A percentile compares a stretch with the other conserved stretches of the same genome.
These are phyloP conservation scores for Pelargonium myrrhifolium DNA, from an alignment of 441 rosid genomes.

Conservation along the genomic window DNA sequence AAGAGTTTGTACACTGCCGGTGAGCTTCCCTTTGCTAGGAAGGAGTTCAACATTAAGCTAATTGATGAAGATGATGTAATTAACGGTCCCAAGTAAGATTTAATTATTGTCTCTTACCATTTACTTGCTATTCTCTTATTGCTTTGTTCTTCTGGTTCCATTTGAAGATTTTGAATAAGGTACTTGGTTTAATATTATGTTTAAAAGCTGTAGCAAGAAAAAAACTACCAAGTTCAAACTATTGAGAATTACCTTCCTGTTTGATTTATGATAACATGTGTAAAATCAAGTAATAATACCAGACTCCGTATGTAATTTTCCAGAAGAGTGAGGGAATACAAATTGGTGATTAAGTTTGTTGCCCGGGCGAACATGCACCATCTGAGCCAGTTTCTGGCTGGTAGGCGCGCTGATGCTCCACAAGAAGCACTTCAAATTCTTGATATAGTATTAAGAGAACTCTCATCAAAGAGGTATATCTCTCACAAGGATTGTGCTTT, in stretches of 20 bases:
- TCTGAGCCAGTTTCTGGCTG: constrained; percentile 76
- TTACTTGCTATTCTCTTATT: constrained; percentile 9
- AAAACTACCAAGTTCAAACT: background rate
- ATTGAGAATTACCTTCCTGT: background rate
- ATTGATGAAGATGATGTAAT: constrained; percentile 67
- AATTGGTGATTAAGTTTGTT: constrained; percentile 76
- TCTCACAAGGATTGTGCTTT: background rate
- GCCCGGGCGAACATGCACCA: constrained; percentile 89
- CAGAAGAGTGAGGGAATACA: constrained; percentile 77
- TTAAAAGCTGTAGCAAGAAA: background rate
- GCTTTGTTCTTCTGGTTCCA: background rate
- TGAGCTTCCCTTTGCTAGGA: constrained; percentile 79
- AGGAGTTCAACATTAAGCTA: constrained; percentile 79
- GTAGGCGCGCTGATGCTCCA: constrained; percentile 82
- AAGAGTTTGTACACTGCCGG: constrained; percentile 96
- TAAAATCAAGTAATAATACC: constrained; percentile 3
- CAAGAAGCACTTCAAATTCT: constrained; percentile 90
- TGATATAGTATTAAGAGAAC: constrained; percentile 79
- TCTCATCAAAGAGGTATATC: constrained; percentile 61
- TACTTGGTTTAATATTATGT: background rate
- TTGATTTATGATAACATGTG: background rate
- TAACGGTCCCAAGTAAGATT: constrained; percentile 73
- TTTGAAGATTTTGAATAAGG: background rate
- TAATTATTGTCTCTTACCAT: constrained; percentile 10
- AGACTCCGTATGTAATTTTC: constrained; percentile 15